Conservation (phyloP, 1,139 yeast genomes). For the Taphrina confusa region DNA sequence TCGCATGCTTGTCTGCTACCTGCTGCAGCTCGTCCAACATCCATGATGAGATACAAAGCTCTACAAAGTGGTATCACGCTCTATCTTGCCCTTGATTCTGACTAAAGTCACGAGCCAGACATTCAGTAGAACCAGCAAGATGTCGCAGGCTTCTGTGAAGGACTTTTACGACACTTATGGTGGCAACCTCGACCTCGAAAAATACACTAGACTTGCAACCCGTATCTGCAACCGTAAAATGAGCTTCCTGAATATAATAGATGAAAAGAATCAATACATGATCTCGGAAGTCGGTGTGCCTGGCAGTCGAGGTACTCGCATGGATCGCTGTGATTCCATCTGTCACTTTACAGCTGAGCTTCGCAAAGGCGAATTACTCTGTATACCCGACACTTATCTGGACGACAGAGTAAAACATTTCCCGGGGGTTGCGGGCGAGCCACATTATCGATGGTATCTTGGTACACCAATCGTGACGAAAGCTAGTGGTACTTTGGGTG, state of each 20-base stretch:
- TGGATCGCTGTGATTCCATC: conserved; percentile 19
- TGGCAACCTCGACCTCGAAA: conserved; percentile 13
- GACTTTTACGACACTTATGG: conserved; percentile 3
- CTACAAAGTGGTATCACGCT: too few relatives aligned
- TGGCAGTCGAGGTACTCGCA: neutral
- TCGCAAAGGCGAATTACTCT: neutral
- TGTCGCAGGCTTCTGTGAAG: neutral
- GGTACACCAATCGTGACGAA: conserved; percentile 18
- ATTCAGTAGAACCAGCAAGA: too few relatives aligned
- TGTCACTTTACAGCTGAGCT: conserved; percentile 6
- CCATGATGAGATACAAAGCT: too few relatives aligned
- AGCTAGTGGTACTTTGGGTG: conserved; percentile 20
- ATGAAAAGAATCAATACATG: conserved; percentile 8
- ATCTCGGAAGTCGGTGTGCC: conserved; percentile 8
- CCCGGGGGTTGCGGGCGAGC: conserved; percentile 7
- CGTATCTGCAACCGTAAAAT: conserved; percentile 5
- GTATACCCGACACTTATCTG: neutral
- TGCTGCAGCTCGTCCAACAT: too few relatives aligned
- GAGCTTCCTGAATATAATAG: conserved; percentile 11
- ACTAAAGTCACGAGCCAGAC: too few relatives aligned
- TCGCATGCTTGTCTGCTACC: too few relatives aligned
- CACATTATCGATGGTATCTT: conserved; percentile 24
- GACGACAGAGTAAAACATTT: neutral
- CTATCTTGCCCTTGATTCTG: too few relatives aligned
- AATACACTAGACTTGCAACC: conserved; percentile 22